A percentile compares a stretch with the other conserved stretches of the same genome.
Evolutionary conservation across 371 early-diverging fungal species (phyloP).

Genomic region (Quaeritorhiza haematococci): DNA sequence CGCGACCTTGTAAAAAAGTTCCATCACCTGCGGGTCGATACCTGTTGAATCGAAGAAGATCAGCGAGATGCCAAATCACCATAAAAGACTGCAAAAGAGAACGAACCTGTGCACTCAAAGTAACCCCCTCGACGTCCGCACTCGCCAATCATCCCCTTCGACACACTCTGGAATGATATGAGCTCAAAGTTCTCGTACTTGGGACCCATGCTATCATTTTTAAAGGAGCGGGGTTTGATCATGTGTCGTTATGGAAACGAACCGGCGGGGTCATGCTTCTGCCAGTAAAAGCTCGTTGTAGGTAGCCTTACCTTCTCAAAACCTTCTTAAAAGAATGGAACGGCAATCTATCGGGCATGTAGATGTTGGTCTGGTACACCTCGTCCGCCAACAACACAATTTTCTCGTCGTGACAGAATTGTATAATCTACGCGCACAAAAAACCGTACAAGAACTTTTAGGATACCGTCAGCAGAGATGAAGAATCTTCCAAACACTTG

Average conservation of each 20-base stretch:
- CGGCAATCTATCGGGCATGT: slow-evolving; percentile 70
- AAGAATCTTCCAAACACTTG: neutral
- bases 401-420: slow-evolving; percentile 76
- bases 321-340: slow-evolving; percentile 95
- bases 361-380: slow-evolving; percentile 95
- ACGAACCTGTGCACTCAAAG: slow-evolving; percentile 77
- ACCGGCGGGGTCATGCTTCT: neutral
- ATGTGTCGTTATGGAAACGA: slow-evolving; percentile 3
- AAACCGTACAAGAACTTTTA: neutral
- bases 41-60: neutral
- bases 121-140: slow-evolving; percentile 97
- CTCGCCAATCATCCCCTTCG: slow-evolving; percentile 97
- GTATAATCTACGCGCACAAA: slow-evolving; percentile 53
- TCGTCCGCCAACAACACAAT: slow-evolving; percentile 92
- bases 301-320: slow-evolving; percentile 30
- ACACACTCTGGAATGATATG: slow-evolving; percentile 92
- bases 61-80: neutral
- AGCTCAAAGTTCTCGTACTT: slow-evolving; percentile 68
- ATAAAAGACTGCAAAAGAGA: no score
- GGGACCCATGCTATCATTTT: slow-evolving; percentile 55
- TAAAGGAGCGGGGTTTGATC: neutral
- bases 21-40: slow-evolving; percentile 68
- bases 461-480: neutral
- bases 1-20: slow-evolving; percentile 87
- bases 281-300: no score